Conservation (phyloP, 495 filamentous ascomycete species). For the Lasiosphaeria miniovina region DNA sequence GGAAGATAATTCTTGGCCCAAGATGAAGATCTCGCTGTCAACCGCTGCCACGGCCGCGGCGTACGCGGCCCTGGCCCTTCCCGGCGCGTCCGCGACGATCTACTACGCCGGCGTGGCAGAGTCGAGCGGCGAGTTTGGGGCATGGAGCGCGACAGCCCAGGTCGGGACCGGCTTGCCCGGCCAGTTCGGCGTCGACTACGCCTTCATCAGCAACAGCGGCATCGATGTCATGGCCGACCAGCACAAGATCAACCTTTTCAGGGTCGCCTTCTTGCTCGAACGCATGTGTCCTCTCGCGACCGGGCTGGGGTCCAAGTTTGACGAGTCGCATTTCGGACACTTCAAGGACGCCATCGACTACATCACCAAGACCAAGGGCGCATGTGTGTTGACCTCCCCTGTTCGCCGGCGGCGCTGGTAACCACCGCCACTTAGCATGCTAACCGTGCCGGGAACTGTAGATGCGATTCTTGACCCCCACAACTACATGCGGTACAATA, state of each 20-base stretch:
- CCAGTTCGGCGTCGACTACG: conserved; percentile 48
- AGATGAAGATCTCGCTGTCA: conserved; percentile 8
- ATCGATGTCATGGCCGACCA: conserved; percentile 47
- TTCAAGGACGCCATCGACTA: conserved; percentile 52
- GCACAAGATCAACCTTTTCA: conserved; percentile 51
- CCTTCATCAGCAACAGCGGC: conserved; percentile 46
- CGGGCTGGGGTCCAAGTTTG: conserved; percentile 50
- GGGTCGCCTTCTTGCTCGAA: conserved; percentile 53
- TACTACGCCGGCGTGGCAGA: conserved; percentile 54
- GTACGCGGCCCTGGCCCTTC: conserved; percentile 21
- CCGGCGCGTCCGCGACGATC: conserved; percentile 44
- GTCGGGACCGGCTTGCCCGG: conserved; percentile 49
- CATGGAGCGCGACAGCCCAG: conserved; percentile 37
- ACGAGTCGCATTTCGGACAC: conserved; percentile 49
- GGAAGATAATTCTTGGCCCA: neutral
- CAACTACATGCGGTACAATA: conserved; percentile 56
- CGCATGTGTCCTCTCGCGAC: conserved; percentile 49
- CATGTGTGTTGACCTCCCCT: conserved; percentile 22
- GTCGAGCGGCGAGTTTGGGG: conserved; percentile 53
- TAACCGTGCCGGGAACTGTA: neutral
- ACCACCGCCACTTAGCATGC: neutral
- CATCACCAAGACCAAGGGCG: conserved; percentile 48
- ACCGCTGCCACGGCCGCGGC: neutral
- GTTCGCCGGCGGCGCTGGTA: neutral
- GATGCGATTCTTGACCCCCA: conserved; percentile 54